Evolutionary conservation across 495 filamentous ascomycete species (phyloP), one percentile per base, ranked within the genome.

Genomic region (Hypoxylon intermedium): DNA sequence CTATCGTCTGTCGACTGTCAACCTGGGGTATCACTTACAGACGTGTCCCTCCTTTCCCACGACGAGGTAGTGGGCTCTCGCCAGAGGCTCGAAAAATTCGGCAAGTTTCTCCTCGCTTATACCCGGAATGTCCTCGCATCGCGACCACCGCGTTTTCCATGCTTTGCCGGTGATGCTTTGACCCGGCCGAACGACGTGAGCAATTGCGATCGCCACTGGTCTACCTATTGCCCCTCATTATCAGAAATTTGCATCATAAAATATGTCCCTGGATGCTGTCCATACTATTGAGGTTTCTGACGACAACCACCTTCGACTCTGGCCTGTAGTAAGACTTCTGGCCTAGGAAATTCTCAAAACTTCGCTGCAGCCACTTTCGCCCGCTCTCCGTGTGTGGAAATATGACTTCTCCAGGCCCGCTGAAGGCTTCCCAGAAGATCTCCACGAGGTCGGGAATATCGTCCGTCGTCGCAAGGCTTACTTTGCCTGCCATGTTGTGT

Each of bases 401-500:
- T 9, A 63, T 40, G 13, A 58, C 34, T 19, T 70, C 65, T 3
- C 56, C 68, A 2, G 68, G 60, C 13, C 65, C 68, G 45, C 53
- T 58, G 18, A 70, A 70, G 16, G 68, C 64, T 44, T 70, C 68
- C 65, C 64, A 68, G 33, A 70, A 68, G 23, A 70, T 70, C 40
- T 45, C 43, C 6, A 70, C 28, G 9, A 68, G 58, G 9, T 70
- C 68, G n/a, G 68, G 58, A 16, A 70, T 68, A 26, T 70, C 61
- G 19, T 68, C 58, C n/a, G 46, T 38, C 5, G 38, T 70, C 13
- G 68, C 68, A 9, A 71, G 21, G 40, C 43, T 53, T 85, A 43
- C 87, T 83, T 62, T 58, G 3, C 42, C 48, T n/a, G 60, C 65
- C 57, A 62, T 61, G 2, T 58, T 5, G 15, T 38, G 0, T 48